These are phyloP conservation scores for Coemansia sp. DNA, from an alignment of 192 early-diverging fungal species.

Conservation along the genomic window DNA sequence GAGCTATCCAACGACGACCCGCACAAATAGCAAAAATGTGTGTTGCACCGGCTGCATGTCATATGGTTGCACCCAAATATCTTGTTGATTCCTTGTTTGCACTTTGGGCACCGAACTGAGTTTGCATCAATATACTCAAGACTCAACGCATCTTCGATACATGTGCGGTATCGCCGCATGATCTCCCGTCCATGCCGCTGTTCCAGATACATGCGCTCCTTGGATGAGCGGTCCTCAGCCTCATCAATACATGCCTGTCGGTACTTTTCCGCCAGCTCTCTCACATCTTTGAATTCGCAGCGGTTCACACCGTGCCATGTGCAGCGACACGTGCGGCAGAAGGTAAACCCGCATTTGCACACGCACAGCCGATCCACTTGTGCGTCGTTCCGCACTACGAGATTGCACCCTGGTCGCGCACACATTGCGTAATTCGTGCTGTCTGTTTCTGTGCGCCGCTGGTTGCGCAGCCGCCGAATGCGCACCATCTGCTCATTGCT, in stretches of 20 bases:
- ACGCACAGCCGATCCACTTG: not conserved
- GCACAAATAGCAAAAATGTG: conserved; percentile 3
- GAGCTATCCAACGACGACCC: not conserved
- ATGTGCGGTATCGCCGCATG: not conserved
- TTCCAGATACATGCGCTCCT: not conserved
- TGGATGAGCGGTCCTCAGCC: not conserved
- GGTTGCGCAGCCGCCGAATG: not conserved
- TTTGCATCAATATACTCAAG: not conserved
- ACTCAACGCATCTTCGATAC: not conserved
- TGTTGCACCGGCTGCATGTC: not conserved
- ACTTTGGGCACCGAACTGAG: not conserved
- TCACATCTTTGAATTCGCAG: not conserved
- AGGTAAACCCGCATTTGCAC: not conserved
- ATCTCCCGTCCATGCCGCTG: not conserved
- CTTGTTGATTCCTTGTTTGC: not conserved
- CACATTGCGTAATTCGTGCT: not conserved
- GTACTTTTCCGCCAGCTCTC: not conserved
- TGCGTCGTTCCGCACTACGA: not conserved
- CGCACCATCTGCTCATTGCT: not conserved
- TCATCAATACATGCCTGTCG: not conserved
- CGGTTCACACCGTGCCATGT: not conserved
- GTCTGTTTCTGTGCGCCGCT: not conserved
- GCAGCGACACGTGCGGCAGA: not conserved
- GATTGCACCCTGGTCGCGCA: not conserved
- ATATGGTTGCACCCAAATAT: not conserved